Base-by-base conservation (phyloP, 768 basidiomycete genomes). In the Panellus pusillus region DNA sequence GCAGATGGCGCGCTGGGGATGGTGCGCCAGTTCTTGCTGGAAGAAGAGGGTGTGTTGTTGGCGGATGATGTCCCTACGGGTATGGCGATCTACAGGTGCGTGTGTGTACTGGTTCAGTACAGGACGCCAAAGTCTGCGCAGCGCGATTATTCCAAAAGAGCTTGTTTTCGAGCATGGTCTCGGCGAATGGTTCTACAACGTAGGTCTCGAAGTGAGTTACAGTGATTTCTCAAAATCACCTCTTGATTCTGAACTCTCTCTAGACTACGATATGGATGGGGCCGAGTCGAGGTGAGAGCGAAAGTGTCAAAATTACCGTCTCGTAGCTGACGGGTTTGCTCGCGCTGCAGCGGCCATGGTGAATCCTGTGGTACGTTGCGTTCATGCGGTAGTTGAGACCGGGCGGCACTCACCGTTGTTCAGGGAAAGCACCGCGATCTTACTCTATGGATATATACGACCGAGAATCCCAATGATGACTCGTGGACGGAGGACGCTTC, bases 1-100 rank as follows among this genome's bases (percentile, higher is more conserved):
- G 57, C 57, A 0, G 57, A 58, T n/a, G 57, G 57, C 1, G 35
- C 38, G 3, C 17, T 15, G 17, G 57, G 57, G 2, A 9, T 50
- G 6, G 37, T 58, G 2, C 51, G 57, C 0, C 29, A 18, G 15
- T 4, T n/a, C 6, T 15, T 58, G 6, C 40, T 49, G 20, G 9
- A 18, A 13, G 51, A 46, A 18, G 54, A 55, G 24, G 35, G 29
- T 17, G 28, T 24, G 20, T 9, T 5, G 14, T 2, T 1, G 24
- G 9, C 3, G 17, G 8, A 9, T 17, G 46, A 49, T n/a, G 43
- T 19, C 13, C 38, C 42, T 1, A 54, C 2, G 2, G 56, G 45
- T 1, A 32, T 57, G 4, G 32, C 50, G 18, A n/a, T 52, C 3
- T 52, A 52, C 31, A 42, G 56, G 56, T 47, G 11, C 7, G 50